phyloP scores from a whole-genome alignment of 179 eudicot species.

The Beta corolliflora region DNA sequence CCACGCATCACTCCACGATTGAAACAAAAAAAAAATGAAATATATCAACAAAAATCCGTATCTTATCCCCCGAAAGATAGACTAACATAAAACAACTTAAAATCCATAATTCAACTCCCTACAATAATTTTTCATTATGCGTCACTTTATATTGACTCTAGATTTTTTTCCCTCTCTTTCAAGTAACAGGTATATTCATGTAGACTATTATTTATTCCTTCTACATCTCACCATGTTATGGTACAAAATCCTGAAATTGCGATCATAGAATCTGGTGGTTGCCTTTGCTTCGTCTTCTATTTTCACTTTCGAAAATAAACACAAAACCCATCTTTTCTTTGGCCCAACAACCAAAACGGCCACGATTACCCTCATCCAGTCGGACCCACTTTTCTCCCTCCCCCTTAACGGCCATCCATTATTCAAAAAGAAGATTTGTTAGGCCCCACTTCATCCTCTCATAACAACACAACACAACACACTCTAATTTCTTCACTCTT shows the following conservation, averaged over 20 bases:
- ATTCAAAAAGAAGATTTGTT: slow-evolving; percentile 21
- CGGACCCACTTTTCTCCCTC: slow-evolving; percentile 6
- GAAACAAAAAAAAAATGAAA: no score
- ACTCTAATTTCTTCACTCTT: background rate
- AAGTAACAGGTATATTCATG: background rate
- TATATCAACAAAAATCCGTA: no score
- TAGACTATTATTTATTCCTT: background rate
- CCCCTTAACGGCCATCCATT: slow-evolving; percentile 25
- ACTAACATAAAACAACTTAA: no score
- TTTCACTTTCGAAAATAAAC: background rate
- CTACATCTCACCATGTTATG: background rate
- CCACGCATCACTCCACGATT: no score
- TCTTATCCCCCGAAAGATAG: no score
- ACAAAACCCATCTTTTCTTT: slow-evolving; percentile 40
- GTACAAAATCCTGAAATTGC: background rate
- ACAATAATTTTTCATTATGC: background rate
- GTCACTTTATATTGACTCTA: background rate
- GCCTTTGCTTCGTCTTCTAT: background rate
- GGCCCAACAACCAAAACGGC: slow-evolving; percentile 41
- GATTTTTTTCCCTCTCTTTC: background rate
- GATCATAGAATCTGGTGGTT: slow-evolving; percentile 12
- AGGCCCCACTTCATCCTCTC: slow-evolving; percentile 25
- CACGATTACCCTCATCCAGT: slow-evolving; percentile 31
- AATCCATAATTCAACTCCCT: no score
- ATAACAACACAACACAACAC: background rate